Conservation (phyloP, 2,329 filamentous ascomycete genomes). For the Diaporthe capsici region DNA sequence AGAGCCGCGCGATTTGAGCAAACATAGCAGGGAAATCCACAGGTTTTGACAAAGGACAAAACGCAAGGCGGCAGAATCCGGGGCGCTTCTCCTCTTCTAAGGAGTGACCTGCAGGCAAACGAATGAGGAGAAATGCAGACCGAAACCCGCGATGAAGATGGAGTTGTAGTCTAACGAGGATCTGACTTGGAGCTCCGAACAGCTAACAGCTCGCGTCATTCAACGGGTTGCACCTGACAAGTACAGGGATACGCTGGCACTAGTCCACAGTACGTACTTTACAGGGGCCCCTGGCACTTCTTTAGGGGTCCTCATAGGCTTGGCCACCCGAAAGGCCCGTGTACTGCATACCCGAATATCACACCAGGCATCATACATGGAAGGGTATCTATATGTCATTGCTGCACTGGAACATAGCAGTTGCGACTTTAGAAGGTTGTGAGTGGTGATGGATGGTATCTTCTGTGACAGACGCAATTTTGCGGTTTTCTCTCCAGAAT, state of each 20-base stretch:
- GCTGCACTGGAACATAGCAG: background rate
- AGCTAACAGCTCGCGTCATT: conserved; percentile 37
- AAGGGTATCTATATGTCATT: conserved; percentile 1
- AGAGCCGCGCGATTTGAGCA: conserved; percentile 32
- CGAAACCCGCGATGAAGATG: conserved; percentile 4
- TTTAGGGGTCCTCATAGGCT: conserved; percentile 7
- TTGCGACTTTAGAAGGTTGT: background rate
- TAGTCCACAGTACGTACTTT: background rate
- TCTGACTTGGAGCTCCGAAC: conserved; percentile 33
- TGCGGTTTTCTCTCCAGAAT: background rate
- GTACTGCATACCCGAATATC: background rate
- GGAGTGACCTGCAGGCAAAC: background rate
- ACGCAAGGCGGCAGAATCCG: background rate
- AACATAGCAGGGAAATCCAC: conserved; percentile 37
- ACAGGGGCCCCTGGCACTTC: background rate
- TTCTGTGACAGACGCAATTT: background rate
- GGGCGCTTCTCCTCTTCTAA: conserved; percentile 11
- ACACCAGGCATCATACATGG: background rate
- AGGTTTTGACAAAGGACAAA: background rate
- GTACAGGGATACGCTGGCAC: conserved; percentile 24
- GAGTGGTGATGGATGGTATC: conserved; percentile 20
- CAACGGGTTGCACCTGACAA: conserved; percentile 23
- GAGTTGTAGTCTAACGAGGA: conserved; percentile 29
- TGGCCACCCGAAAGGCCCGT: conserved; percentile 4
- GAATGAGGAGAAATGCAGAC: conserved; percentile 5